Evolutionary conservation across 371 early-diverging fungal species (phyloP), one percentile per base, ranked within the genome.

Genomic region (Mortierella polycephala): DNA sequence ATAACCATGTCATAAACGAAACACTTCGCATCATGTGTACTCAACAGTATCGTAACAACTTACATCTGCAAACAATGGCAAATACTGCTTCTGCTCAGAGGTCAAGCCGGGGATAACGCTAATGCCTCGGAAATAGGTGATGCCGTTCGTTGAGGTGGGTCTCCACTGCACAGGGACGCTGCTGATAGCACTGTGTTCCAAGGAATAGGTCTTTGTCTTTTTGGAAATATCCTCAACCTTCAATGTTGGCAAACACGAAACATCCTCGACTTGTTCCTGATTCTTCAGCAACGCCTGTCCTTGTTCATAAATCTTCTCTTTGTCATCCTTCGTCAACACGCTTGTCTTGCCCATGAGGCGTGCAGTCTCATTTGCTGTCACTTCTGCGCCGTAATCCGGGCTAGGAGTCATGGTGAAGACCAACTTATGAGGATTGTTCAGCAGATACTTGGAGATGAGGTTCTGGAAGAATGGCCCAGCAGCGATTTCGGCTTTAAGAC

Each of bases 71-170:
- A 94, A 96, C 64, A 96, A 81, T 6, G 95, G 95, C 39, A 96
- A 71, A 68, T 91, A 95, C 49, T 90, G 82, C 75, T 90, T 85
- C 57, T 93, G 86, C 23, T 93, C 88, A 7, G 86, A 82, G 21
- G 92, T 81, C 52, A 96, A 69, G 39, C 87, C 87, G 5, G 86
- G 83, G 7, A 93, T 75, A 52, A 84, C 82, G 71, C 91, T 92
- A 69, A 90, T 89, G 0, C 91, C 86, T 52, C 89, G 84, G 47
- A 96, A 85, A 74, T 97, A 98, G n/a, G 96, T 93, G 55, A 98
- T 90, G 16, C 96, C 97, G 70, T 98, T 98, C 20, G 98, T 97
- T 7, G 91, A 73, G 0, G 96, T 91, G 2, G 89, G 85, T 61
- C 96, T 86, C 91, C 91, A 92, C 59, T 95, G 94, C 18, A 93